Percentiles rank a stretch among this genome's conserved stretches.
These are phyloP conservation scores for Tolypocladium tundrense DNA, from an alignment of 2,329 filamentous ascomycete species.

Conservation along the genomic window DNA sequence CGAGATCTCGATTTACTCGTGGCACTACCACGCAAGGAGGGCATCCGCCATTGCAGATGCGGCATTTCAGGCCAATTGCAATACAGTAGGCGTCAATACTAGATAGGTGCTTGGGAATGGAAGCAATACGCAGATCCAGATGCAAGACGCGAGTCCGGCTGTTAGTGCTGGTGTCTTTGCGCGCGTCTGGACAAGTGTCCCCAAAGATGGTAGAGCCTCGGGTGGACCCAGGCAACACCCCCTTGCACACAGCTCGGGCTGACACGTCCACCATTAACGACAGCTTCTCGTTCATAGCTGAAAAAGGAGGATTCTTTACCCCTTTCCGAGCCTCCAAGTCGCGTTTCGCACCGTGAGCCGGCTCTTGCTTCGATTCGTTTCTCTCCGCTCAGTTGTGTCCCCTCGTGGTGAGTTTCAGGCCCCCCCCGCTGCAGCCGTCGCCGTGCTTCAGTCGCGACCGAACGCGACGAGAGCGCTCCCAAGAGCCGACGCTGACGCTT, in stretches of 20 bases:
- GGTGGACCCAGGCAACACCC: not conserved
- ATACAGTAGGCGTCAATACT: not conserved
- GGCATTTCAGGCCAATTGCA: not conserved
- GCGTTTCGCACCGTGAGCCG: not conserved
- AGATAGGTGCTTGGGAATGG: not conserved
- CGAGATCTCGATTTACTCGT: too few species aligned
- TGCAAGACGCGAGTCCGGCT: not conserved
- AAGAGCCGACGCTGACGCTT: slow-evolving; percentile 9
- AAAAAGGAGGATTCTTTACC: slow-evolving; percentile 1
- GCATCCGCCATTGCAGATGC: not conserved
- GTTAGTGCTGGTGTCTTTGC: not conserved
- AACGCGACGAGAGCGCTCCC: not conserved
- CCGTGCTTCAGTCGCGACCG: not conserved
- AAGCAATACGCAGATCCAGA: not conserved
- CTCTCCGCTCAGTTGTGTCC: not conserved
- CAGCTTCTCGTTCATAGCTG: slow-evolving; percentile 2
- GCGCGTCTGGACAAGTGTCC: not conserved
- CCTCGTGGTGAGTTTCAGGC: not conserved
- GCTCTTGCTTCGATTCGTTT: not conserved
- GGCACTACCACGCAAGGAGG: not conserved
- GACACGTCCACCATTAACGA: not conserved
- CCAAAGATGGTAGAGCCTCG: not conserved
- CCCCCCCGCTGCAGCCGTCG: not conserved
- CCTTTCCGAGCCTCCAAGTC: slow-evolving; percentile 1
- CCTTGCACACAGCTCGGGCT: not conserved